Conservation (phyloP, 164 flowering plant species). For the Annona cherimola region DNA sequence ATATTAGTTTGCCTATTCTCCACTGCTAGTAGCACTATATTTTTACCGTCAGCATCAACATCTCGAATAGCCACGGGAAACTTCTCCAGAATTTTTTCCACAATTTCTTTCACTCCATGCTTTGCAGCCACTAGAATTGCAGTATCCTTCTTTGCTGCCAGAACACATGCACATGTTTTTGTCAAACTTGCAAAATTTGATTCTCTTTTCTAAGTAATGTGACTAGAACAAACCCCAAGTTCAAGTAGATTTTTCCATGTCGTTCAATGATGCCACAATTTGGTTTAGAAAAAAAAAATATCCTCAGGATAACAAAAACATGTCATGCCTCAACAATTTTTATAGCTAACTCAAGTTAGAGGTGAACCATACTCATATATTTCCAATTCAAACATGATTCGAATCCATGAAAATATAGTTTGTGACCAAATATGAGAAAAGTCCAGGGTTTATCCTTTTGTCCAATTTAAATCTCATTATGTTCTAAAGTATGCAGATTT, state of each 20-base stretch:
- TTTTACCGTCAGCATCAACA: slow-evolving; percentile 25
- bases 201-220: neutral
- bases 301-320: neutral
- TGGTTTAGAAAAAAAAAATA: neutral
- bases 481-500: no score
- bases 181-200: neutral
- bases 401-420: no score
- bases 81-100: slow-evolving; percentile 22
- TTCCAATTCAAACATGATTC: no score
- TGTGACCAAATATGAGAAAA: no score
- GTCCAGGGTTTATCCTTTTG: no score
- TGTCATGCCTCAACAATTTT: neutral
- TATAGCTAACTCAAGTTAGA: neutral
- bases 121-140: slow-evolving; percentile 37
- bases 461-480: no score
- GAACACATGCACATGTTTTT: neutral
- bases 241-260: neutral
- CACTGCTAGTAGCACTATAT: slow-evolving; percentile 32
- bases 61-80: slow-evolving; percentile 40
- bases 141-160: slow-evolving; percentile 16
- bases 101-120: slow-evolving; percentile 36
- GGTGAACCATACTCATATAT: no score
- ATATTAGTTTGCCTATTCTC: slow-evolving; percentile 43
- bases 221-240: neutral
- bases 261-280: neutral